Base-by-base conservation (phyloP, 345 rosid genomes). In the Bruguiera parviflora region DNA sequence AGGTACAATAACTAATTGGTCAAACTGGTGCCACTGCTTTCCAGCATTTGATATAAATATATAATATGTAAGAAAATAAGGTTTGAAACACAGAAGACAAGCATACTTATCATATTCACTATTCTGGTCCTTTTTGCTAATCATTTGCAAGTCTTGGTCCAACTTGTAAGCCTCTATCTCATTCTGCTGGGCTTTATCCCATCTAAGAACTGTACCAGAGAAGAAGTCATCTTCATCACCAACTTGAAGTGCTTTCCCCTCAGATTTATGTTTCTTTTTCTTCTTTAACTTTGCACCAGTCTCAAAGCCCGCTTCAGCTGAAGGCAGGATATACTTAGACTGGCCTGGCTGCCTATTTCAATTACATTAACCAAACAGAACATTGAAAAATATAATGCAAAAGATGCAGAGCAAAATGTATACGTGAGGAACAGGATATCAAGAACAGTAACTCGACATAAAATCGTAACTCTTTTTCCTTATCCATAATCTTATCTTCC, bases 161-260 rank as follows among this genome's bases (percentile, higher is more conserved):
- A 58, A 60, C 53, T 61, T 37, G 21, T 70, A 58, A 28, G 28
- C 61, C 29, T 21, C 60, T 43, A 11, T 46, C 52, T 59, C 71
- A 51, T 37, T 29, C 58, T 52, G 24, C 27, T 49, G 24, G 32
- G 25, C 24, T n/a, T 65, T 65, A 35, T 58, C 21, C 62, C 53
- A 53, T 29, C 56, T 53, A 43, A 70, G 71, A 8, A 21, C 51
- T 22, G 39, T 39, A 10, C 67, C 67, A 67, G 19, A 61, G 77
- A 73, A 73, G 61, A 69, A 70, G 4, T 39, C 71, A 22, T 75
- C 79, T 43, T 51, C 58, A 7, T 19, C 60, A 21, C 56, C 64
- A 69, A 35, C 19, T 46, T 39, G 21, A 70, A 53, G 58, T 22
- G 18, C n/a, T 59, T 52, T 43, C 47, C 46, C 46, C 71, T 51